Percentiles rank a stretch among this genome's conserved stretches.
Evolutionary conservation across 2,329 filamentous ascomycete species (phyloP).

Genomic region (Fusarium dimerum): DNA sequence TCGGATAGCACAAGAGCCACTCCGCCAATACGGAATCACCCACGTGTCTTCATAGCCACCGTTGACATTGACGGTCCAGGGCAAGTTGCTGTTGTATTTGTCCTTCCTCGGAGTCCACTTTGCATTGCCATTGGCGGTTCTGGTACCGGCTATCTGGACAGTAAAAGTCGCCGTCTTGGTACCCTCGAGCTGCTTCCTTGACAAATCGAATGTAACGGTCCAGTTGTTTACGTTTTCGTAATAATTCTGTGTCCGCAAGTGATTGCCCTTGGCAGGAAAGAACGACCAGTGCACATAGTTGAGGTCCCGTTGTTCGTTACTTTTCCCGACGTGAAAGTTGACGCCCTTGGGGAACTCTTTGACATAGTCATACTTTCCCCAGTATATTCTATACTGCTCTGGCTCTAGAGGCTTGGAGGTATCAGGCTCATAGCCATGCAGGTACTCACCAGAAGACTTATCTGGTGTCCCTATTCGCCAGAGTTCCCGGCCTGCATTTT

Average conservation of each 20-base stretch:
- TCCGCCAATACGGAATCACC: conserved; percentile 49
- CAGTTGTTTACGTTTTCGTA: conserved; percentile 56
- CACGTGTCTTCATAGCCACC: conserved; percentile 46
- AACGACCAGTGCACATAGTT: conserved; percentile 68
- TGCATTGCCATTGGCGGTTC: conserved; percentile 17
- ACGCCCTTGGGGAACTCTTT: conserved; percentile 59
- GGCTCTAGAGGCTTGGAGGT: conserved; percentile 49
- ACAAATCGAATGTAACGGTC: conserved; percentile 54
- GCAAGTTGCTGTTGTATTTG: conserved; percentile 8
- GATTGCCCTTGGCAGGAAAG: conserved; percentile 56
- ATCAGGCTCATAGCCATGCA: conserved; percentile 54
- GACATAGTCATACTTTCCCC: conserved; percentile 57
- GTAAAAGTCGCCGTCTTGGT: conserved; percentile 38
- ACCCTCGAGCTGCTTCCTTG: conserved; percentile 22
- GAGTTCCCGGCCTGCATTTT: conserved; percentile 13
- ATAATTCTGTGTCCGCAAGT: conserved; percentile 41
- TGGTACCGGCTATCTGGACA: conserved; percentile 15
- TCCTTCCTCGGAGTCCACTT: conserved; percentile 19
- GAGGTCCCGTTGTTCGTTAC: conserved; percentile 47
- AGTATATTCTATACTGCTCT: conserved; percentile 60
- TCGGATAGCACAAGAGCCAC: conserved; percentile 56
- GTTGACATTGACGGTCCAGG: conserved; percentile 36
- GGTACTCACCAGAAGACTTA: conserved; percentile 59
- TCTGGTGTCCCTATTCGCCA: conserved; percentile 37
- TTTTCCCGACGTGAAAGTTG: conserved; percentile 54